A percentile compares a stretch with the other conserved stretches of the same genome.
These are phyloP conservation scores for Leccinum griseonigrum DNA, from an alignment of 1,284 basidiomycete species.

Conservation along the genomic window DNA sequence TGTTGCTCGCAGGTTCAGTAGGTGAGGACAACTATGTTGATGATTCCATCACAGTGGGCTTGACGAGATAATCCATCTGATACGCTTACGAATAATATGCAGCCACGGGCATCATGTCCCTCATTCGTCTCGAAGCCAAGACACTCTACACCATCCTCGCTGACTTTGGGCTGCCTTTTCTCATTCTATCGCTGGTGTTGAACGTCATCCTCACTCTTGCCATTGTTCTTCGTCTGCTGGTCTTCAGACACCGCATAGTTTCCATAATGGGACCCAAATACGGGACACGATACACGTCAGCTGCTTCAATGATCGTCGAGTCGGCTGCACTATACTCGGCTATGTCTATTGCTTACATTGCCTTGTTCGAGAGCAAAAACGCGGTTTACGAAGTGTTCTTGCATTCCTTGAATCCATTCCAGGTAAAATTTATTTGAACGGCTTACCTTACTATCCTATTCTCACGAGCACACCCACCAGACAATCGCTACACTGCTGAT, in stretches of 20 bases:
- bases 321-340: neutral
- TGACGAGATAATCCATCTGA: neutral
- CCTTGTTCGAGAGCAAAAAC: neutral
- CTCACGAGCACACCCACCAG: neutral
- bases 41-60: neutral
- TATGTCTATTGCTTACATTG: neutral
- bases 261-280: neutral
- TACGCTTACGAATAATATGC: neutral
- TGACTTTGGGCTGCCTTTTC: neutral
- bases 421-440: neutral
- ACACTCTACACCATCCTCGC: neutral
- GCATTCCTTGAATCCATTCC: neutral
- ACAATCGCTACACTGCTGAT: neutral
- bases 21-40: neutral
- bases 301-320: neutral
- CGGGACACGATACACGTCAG: neutral
- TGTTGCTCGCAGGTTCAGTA: neutral
- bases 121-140: neutral
- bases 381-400: neutral
- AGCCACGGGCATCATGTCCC: neutral
- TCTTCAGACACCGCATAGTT: neutral
- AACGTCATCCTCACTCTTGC: neutral
- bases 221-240: neutral
- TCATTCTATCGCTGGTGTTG: neutral
- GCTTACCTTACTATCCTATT: neutral